Evolutionary conservation across 2,329 filamentous ascomycete genomes (phyloP), one percentile per base, ranked within the genome.

Genomic region (Neofusicoccum laricinum): DNA sequence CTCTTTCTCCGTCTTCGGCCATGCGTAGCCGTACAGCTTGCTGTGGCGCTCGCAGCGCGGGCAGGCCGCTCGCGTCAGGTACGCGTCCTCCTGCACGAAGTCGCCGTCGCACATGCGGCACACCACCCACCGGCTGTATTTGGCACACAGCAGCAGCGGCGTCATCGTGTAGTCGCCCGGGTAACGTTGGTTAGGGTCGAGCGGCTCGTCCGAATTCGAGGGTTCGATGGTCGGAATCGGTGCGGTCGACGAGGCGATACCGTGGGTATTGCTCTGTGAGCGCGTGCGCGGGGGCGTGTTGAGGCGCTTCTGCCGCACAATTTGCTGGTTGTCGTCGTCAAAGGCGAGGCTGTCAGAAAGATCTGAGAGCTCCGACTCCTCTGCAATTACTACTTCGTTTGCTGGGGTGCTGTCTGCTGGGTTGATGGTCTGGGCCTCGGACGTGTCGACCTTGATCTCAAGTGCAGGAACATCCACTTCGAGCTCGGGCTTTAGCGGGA

Each of bases 11-110:
- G 95, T 98, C 81, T 99, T 97, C 5, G 95, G 95, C 95, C 95
- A 99, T 64, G 90, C 84, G 73, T 91, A 97, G 0, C 96, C 96
- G 74, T 98, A 99, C 0, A 99, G 80, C 79, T 96, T 98, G 15
- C 91, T 96, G 73, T 99, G 95, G 0, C 95, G 87, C 79, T 99
- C 95, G 76, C 95, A 99, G 6, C 95, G 87, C 3, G 92, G 93
- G 75, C 95, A 99, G 15, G 92, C 90, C 55, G 90, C 88, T 61
- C 90, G 87, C 1, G 93, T 97, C 68, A 89, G 89, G 75, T 96
- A 97, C 0, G 92, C 92, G 68, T 98, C 90, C 45, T 87, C 84
- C 75, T 98, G 94, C 5, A 98, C 90, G 73, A 98, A 99, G 66
- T 89, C 87, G 0, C 85, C 84, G 57, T 86, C 85, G 78, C 95